phyloP scores from a whole-genome alignment of 1,284 basidiomycete genomes.

The Tilletia walkeri region DNA sequence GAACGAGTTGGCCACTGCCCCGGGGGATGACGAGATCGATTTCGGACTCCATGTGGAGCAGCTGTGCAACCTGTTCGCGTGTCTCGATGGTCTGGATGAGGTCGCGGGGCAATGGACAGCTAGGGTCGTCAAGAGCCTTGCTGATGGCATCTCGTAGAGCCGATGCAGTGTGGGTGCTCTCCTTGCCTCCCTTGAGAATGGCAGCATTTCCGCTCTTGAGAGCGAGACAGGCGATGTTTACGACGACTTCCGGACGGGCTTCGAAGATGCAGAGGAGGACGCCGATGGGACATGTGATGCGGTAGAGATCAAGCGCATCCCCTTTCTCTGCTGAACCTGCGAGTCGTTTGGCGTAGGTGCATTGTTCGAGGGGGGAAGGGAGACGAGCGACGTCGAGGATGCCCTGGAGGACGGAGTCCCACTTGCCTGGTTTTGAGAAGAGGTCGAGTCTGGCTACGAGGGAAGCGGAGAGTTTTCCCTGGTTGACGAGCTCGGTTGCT shows the following conservation, averaged over 20 bases:
- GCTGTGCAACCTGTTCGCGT: slow-evolving; percentile 81
- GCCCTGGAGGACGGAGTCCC: slow-evolving; percentile 88
- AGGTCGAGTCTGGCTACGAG: slow-evolving; percentile 85
- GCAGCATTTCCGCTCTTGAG: slow-evolving; percentile 81
- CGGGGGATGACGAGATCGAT: slow-evolving; percentile 97
- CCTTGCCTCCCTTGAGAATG: slow-evolving; percentile 53
- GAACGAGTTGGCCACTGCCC: slow-evolving; percentile 87
- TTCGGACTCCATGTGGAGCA: slow-evolving; percentile 82
- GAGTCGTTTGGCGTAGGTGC: slow-evolving; percentile 82
- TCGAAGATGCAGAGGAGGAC: slow-evolving; percentile 97
- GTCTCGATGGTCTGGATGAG: slow-evolving; percentile 92
- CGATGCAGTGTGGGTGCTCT: slow-evolving; percentile 36
- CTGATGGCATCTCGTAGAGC: slow-evolving; percentile 65
- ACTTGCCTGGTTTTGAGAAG: slow-evolving; percentile 75
- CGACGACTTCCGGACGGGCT: slow-evolving; percentile 93
- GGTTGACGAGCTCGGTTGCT: slow-evolving; percentile 72
- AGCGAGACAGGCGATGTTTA: slow-evolving; percentile 92
- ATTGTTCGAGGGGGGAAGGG: slow-evolving; percentile 79
- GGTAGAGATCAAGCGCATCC: slow-evolving; percentile 72
- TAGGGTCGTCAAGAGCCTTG: slow-evolving; percentile 64
- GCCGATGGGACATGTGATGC: slow-evolving; percentile 94
- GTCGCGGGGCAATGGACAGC: slow-evolving; percentile 64
- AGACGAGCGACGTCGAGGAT: slow-evolving; percentile 80
- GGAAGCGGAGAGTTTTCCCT: slow-evolving; percentile 77
- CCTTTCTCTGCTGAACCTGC: slow-evolving; percentile 58